A percentile compares a stretch with the other conserved stretches of the same genome.
Conservation (phyloP, 2,329 filamentous ascomycete species). For the Ceratocystis diversiconidia region DNA sequence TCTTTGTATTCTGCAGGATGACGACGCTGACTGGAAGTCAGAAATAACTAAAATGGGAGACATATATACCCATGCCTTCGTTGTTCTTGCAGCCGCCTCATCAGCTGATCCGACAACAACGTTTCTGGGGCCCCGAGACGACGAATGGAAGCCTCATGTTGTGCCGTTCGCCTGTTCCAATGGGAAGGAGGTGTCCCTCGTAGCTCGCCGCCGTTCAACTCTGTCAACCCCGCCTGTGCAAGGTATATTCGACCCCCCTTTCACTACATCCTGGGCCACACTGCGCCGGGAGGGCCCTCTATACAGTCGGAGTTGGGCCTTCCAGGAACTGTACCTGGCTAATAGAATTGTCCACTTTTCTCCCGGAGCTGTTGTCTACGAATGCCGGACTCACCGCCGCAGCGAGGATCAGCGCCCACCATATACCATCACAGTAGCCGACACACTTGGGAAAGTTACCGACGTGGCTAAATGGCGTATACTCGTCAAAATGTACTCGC, state of each 20-base stretch:
- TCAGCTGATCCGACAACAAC: slow-evolving; percentile 11
- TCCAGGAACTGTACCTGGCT: slow-evolving; percentile 16
- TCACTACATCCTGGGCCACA: slow-evolving; percentile 16
- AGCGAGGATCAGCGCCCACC: slow-evolving; percentile 12
- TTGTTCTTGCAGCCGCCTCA: slow-evolving; percentile 18
- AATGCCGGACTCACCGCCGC: slow-evolving; percentile 22
- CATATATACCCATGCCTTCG: slow-evolving; percentile 19
- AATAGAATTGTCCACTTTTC: slow-evolving; percentile 9
- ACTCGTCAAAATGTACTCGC: slow-evolving; percentile 23
- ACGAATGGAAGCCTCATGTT: slow-evolving; percentile 14
- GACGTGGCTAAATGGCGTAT: slow-evolving; percentile 22
- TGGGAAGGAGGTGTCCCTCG: slow-evolving; percentile 1
- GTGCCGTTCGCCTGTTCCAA: neutral
- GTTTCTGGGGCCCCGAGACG: slow-evolving; percentile 13
- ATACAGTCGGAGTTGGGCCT: slow-evolving; percentile 20
- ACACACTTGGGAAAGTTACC: slow-evolving; percentile 18
- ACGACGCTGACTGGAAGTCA: slow-evolving; percentile 17
- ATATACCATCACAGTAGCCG: slow-evolving; percentile 21
- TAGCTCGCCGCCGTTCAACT: slow-evolving; percentile 12
- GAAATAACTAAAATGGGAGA: slow-evolving; percentile 19
- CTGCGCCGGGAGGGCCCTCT: slow-evolving; percentile 19
- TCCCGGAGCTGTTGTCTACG: slow-evolving; percentile 19
- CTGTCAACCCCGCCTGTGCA: slow-evolving; percentile 12
- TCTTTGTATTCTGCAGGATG: slow-evolving; percentile 25
- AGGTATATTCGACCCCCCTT: slow-evolving; percentile 17